phyloP scores from a whole-genome alignment of 345 rosid genomes.

The Corchorus olitorius region DNA sequence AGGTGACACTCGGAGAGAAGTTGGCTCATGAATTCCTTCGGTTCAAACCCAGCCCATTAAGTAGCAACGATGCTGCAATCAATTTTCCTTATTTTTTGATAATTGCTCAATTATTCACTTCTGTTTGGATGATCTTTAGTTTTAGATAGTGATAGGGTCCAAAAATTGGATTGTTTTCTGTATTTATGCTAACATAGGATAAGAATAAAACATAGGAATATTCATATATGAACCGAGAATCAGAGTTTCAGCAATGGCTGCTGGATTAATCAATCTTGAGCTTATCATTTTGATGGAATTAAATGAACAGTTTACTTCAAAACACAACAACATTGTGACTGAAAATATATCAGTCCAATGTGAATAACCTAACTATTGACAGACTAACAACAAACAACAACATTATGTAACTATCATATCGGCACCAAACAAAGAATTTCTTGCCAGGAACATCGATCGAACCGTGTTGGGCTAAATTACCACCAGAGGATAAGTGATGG shows the following conservation, averaged over 20 bases:
- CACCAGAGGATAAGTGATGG: too few relatives aligned
- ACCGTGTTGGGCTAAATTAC: too few relatives aligned
- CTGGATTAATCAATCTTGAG: not conserved
- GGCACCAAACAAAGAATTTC: not conserved
- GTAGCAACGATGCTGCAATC: not conserved
- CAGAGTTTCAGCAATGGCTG: not conserved
- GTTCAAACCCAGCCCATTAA: conserved; percentile 19
- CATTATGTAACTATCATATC: not conserved
- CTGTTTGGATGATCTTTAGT: conserved; percentile 11
- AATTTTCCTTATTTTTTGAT: not conserved
- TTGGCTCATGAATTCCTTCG: conserved; percentile 57
- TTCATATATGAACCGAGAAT: not conserved
- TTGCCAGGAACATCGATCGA: too few relatives aligned
- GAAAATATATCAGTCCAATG: not conserved
- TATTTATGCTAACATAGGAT: not conserved
- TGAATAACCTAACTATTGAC: not conserved
- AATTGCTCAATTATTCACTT: not conserved
- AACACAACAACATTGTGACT: not conserved
- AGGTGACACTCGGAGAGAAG: conserved; percentile 69
- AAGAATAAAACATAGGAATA: not conserved
- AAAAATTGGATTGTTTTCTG: not conserved
- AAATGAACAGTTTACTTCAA: not conserved
- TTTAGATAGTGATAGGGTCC: not conserved
- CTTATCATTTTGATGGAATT: not conserved
- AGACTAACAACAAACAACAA: not conserved